Evolutionary conservation across 331 rosid genomes (phyloP).

Genomic region (Rosa hybrid): DNA sequence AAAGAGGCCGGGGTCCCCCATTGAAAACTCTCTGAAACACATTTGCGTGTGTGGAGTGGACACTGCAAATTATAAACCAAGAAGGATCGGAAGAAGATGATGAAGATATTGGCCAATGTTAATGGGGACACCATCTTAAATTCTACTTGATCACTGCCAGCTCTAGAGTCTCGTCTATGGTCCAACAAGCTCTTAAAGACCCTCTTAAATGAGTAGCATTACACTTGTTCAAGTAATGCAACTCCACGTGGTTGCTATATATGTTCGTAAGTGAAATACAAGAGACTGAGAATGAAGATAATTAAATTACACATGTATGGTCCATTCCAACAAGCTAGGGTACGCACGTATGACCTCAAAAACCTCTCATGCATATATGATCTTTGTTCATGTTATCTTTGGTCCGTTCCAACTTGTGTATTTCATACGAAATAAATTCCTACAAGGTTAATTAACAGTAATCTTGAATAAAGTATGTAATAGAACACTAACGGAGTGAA

Average conservation of each 20-base stretch:
- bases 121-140: conserved; percentile 85
- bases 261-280: conserved; percentile 11
- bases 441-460: background rate
- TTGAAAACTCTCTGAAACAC: background rate
- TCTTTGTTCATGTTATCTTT: background rate
- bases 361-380: background rate
- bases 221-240: conserved; percentile 55
- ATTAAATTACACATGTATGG: background rate
- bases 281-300: background rate
- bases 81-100: background rate
- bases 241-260: conserved; percentile 40
- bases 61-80: background rate
- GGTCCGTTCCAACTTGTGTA: background rate
- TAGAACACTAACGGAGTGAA: background rate
- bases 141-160: conserved; percentile 70
- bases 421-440: background rate
- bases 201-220: conserved; percentile 52
- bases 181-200: conserved; percentile 74
- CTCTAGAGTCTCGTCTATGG: conserved; percentile 59
- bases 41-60: background rate
- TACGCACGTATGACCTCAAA: background rate
- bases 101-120: conserved; percentile 19
- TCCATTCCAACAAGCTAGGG: background rate
- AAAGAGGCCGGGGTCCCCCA: conserved; percentile 33
- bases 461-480: background rate